phyloP scores from a whole-genome alignment of 2,329 filamentous ascomycete species.

The Colletotrichum sansevieriae region DNA sequence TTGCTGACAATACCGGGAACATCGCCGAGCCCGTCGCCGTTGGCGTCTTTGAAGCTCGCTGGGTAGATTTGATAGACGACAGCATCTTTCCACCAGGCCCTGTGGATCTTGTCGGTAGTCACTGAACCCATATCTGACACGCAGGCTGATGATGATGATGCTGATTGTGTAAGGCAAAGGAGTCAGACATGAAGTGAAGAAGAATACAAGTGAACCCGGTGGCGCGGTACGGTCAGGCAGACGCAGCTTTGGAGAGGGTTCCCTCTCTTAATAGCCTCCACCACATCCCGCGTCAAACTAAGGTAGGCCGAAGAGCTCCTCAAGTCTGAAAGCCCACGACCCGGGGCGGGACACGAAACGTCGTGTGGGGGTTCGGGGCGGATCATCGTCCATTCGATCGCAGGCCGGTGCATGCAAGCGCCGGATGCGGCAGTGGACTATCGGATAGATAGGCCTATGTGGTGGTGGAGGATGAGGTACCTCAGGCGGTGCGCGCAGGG shows the following conservation, averaged over 20 bases:
- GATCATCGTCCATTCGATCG: conserved; percentile 39
- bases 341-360: conserved; percentile 39
- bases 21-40: conserved; percentile 72
- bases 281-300: conserved; percentile 8
- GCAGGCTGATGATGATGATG: not conserved
- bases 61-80: conserved; percentile 72
- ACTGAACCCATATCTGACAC: conserved; percentile 33
- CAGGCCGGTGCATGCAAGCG: conserved; percentile 39
- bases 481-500: not conserved
- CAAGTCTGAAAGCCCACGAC: conserved; percentile 10
- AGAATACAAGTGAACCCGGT: not conserved
- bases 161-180: not conserved
- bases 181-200: not conserved
- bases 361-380: conserved; percentile 36
- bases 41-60: conserved; percentile 68
- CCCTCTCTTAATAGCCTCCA: conserved; percentile 18
- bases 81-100: conserved; percentile 68
- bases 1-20: conserved; percentile 73
- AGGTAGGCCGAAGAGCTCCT: conserved; percentile 11
- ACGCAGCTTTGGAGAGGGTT: not conserved
- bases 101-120: conserved; percentile 24
- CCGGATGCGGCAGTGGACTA: conserved; percentile 26
- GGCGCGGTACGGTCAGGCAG: not conserved
- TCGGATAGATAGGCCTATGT: not conserved
- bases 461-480: not conserved